Evolutionary conservation across 2,329 filamentous ascomycete genomes (phyloP), one percentile per base, ranked within the genome.

Genomic region (Alternaria atra): DNA sequence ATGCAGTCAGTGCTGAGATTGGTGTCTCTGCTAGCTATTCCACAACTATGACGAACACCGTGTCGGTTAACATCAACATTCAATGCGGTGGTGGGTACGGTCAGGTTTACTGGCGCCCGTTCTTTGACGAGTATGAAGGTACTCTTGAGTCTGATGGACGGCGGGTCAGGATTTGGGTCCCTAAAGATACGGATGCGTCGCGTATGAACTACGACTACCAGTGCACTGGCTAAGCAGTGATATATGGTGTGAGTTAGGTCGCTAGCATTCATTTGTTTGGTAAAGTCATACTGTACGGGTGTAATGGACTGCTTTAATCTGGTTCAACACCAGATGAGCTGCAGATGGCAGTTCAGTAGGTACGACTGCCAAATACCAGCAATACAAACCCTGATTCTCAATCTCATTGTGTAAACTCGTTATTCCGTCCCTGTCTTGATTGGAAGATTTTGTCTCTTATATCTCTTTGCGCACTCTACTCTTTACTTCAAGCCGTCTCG

Each of bases 191-290:
- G n/a, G 23, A 52, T 12, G 35, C 50, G 13, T 52, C 50, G 37
- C 50, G 50, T 9, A 52, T 40, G 50, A 52, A 52, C 50, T 52
- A 42, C 2, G 50, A 42, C n/a, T 52, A 52, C 50, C 50, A 52
- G 50, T 52, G 50, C 50, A 39, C 50, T 52, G 50, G 50, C 13
- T 52, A 32, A 44, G 23, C 23, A 2, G 13, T 0, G 12, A 44
- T 9, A 17, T 4, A 6, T 0, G 1, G 13, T 3, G 6, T 1
- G 25, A 12, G 29, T 17, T 5, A 10, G 25, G 25, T 0, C n/a
- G 0, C 6, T 44, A 23, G 25, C 10, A 1, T 2, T 13, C 4
- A 1, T 44, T 13, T 3, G 20, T 20, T 20, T 20, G 20, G 2
- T 20, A 20, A 2, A n/a, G 15, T n/a, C 7, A 29, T 20, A 2